Evolutionary conservation across 2,329 filamentous ascomycete genomes (phyloP), one percentile per base, ranked within the genome.

Genomic region (Emericellopsis cladophorae): DNA sequence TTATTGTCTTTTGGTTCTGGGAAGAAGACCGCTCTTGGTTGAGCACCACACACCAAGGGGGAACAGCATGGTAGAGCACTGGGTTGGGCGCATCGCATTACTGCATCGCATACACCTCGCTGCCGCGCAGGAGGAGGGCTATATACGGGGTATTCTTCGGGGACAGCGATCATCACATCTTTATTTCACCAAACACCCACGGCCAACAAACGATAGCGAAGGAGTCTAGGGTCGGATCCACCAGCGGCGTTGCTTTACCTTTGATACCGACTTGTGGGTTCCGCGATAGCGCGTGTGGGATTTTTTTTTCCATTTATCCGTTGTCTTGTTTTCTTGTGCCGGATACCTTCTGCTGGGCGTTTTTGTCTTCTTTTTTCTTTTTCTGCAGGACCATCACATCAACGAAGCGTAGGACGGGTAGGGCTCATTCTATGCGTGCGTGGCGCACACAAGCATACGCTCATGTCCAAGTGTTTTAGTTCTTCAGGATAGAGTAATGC

Each of bases 1-100:
- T 29, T 29, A 9, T 9, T 29, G 26, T 29, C 31, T 39, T 24
- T 37, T 29, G 23, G 23, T 37, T 16, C 36, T 37, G 12, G 14
- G 23, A 39, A 31, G 37, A 40, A 10, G 32, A 16, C 21, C n/a
- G 39, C 11, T 33, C 31, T 32, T 16, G 31, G 39, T 11, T 24
- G 31, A 24, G 31, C 39, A 34, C 22, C 24, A 31, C 21, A 32
- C 18, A 39, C 16, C 37, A 39, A 15, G 39, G 39, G 12, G 18
- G 39, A 16, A 40, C 22, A 21, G 39, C 39, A 34, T 40, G 39
- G 31, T 40, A 34, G 39, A 40, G 24, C 21, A 31, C 18, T 16
- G n/a, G 37, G 24, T 38, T 38, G 22, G 36, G 22, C 22, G 36
- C 36, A 31, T 37, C 22, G 21, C 36, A 35, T 37, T 22, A 22